Percentiles rank a stretch among this genome's conserved stretches.
Conservation (phyloP, 1,284 basidiomycete species). For the Meripilus lineatus region DNA sequence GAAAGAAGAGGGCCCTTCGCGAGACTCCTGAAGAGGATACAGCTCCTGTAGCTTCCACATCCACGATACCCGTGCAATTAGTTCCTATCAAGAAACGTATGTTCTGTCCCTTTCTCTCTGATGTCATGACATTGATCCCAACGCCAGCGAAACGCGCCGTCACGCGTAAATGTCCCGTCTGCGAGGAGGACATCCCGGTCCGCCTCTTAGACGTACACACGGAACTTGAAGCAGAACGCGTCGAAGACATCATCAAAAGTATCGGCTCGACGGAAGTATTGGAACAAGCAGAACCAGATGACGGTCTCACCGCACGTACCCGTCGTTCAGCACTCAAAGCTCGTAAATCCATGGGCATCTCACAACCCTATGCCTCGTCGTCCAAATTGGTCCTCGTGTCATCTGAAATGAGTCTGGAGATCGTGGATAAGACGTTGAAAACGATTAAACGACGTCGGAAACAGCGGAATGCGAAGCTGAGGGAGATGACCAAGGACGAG, state of each 20-base stretch:
- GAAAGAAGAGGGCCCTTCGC: no score
- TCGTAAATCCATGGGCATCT: conserved; percentile 42
- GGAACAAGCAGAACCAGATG: conserved; percentile 37
- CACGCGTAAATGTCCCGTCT: conserved; percentile 67
- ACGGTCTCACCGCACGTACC: conserved; percentile 25
- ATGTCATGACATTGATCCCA: neutral
- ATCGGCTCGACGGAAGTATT: conserved; percentile 50
- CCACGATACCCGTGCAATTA: no score
- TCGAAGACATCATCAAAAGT: conserved; percentile 58
- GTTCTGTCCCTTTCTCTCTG: conserved; percentile 5
- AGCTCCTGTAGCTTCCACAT: no score
- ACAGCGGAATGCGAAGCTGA: conserved; percentile 54
- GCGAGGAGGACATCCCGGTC: conserved; percentile 63
- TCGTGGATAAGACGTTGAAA: conserved; percentile 49
- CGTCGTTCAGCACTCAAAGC: conserved; percentile 65
- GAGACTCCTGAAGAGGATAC: no score
- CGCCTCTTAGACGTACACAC: conserved; percentile 60
- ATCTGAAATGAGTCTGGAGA: conserved; percentile 18
- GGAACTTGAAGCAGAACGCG: conserved; percentile 57
- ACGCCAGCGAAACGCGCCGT: conserved; percentile 61
- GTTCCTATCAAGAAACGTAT: conserved; percentile 28
- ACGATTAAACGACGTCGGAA: conserved; percentile 60
- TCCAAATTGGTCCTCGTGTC: conserved; percentile 6
- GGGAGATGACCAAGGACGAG: conserved; percentile 58
- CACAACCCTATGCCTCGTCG: conserved; percentile 23